Conservation (phyloP, 306 rosid species). For the Abrus precatorius region DNA sequence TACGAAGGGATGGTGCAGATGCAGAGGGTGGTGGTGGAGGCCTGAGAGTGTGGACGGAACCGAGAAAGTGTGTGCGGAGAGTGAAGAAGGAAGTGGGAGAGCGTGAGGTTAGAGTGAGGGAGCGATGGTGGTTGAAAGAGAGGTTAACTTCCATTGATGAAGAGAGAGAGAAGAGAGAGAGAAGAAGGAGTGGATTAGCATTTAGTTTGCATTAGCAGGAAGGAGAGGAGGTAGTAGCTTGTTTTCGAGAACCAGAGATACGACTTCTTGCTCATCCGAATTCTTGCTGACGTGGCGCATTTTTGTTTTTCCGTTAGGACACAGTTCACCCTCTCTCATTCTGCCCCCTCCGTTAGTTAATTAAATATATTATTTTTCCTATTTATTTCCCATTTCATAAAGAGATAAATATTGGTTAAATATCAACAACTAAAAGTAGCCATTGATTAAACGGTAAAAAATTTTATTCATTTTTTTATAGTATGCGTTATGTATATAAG, state of each 20-base stretch:
- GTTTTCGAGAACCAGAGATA: not conserved
- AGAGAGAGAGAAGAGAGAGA: conserved; percentile 26
- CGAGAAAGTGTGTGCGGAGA: conserved; percentile 68
- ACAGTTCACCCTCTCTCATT: no score
- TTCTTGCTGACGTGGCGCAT: conserved; percentile 51
- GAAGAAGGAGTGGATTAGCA: conserved; percentile 33
- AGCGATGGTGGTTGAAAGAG: conserved; percentile 64
- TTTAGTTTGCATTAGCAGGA: conserved; percentile 45
- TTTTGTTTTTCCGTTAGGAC: conserved; percentile 42
- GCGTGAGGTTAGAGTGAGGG: conserved; percentile 55
- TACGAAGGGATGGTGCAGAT: conserved; percentile 52
- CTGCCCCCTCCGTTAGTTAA: not conserved
- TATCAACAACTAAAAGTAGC: no score
- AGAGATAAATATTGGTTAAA: no score
- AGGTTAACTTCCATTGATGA: conserved; percentile 71
- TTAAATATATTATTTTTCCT: no score
- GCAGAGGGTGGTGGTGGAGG: conserved; percentile 36
- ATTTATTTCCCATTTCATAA: no score
- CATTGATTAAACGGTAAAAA: no score
- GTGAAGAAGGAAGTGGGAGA: conserved; percentile 40
- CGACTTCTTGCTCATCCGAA: conserved; percentile 49
- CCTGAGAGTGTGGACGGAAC: conserved; percentile 61
- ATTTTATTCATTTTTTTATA: no score
- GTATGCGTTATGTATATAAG: no score
- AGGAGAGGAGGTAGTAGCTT: conserved; percentile 49